Conservation (phyloP, 2,329 filamentous ascomycete genomes). For the Trichoderma koningii region DNA sequence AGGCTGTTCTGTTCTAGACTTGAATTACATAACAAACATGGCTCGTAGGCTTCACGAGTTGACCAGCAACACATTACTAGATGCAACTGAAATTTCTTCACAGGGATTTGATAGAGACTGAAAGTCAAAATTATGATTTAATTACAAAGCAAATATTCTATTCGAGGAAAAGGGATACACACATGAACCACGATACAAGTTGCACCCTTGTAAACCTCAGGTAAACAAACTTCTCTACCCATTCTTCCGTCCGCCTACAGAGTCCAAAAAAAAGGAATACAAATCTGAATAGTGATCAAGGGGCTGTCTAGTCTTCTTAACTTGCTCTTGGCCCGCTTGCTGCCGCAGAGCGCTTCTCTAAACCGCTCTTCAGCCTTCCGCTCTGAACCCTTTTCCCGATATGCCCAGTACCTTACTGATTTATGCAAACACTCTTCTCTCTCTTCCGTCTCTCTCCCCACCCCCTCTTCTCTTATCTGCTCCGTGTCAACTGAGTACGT, state of each 20-base stretch:
- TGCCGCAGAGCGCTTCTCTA: no score
- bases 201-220: no score
- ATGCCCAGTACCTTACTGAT: neutral
- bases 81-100: no score
- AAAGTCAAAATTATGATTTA: conserved; percentile 15
- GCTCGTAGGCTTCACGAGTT: neutral
- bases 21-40: neutral
- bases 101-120: neutral
- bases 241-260: no score
- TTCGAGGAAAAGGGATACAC: conserved; percentile 21
- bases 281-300: no score
- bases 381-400: neutral
- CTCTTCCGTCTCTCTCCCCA: neutral
- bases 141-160: conserved; percentile 31
- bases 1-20: neutral
- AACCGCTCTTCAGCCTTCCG: neutral
- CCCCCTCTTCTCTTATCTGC: neutral
- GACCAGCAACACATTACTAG: no score
- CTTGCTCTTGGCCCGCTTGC: no score
- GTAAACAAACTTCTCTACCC: no score
- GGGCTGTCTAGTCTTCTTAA: no score
- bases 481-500: conserved; percentile 27
- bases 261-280: no score
- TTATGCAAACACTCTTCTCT: neutral
- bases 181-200: no score